These are phyloP conservation scores for Albifimbria verrucaria DNA, from an alignment of 2,329 filamentous ascomycete genomes.

Conservation along the genomic window DNA sequence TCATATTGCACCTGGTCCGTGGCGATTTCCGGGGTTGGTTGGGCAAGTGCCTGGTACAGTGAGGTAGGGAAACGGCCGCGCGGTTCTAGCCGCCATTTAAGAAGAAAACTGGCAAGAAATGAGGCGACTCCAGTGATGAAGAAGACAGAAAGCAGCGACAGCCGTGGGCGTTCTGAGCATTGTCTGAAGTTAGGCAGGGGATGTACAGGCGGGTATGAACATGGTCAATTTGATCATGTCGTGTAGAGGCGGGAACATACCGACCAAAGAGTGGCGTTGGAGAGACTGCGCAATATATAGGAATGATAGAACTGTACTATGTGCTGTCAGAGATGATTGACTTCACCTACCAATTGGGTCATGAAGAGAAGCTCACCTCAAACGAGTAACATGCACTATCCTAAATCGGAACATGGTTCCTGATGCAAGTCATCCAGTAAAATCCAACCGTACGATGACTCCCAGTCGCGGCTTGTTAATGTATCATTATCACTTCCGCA, in stretches of 20 bases:
- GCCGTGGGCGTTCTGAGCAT: conserved; percentile 41
- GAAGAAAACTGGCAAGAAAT: conserved; percentile 38
- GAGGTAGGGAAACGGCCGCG: conserved; percentile 42
- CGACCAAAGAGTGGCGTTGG: conserved; percentile 46
- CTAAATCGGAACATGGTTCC: background rate
- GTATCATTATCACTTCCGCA: too few relatives aligned
- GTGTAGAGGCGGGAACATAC: conserved; percentile 25
- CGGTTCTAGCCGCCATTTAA: conserved; percentile 43
- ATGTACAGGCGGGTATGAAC: too few relatives aligned
- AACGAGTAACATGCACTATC: background rate
- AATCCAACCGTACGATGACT: background rate
- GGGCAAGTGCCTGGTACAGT: conserved; percentile 11
- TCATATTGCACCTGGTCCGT: conserved; percentile 26
- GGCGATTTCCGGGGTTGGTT: conserved; percentile 16
- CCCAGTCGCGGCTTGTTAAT: too few relatives aligned
- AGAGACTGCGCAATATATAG: conserved; percentile 44
- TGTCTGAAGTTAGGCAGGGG: conserved; percentile 3
- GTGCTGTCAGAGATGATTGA: background rate
- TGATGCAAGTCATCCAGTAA: background rate
- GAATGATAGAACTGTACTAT: conserved; percentile 47
- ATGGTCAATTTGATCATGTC: background rate
- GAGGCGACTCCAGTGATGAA: conserved; percentile 41
- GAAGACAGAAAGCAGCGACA: conserved; percentile 45
- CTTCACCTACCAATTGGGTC: background rate
- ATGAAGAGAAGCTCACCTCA: background rate